Evolutionary conservation across 306 rosid species (phyloP).

Genomic region (Quercus parvula): DNA sequence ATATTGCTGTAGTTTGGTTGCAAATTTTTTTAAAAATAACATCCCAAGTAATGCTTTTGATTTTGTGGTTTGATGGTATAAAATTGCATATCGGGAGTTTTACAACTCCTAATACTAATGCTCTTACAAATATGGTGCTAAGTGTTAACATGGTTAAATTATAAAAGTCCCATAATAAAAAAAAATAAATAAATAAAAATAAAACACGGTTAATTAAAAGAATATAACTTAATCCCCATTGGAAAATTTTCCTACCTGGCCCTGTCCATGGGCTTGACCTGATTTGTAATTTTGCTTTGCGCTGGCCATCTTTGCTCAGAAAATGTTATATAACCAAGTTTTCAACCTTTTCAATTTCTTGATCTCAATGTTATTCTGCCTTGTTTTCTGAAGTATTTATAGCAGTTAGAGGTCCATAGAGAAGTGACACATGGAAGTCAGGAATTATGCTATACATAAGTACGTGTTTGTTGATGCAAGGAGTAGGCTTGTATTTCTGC

Average conservation of each 20-base stretch:
- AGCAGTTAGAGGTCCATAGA: not conserved
- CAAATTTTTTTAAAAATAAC: too few species aligned
- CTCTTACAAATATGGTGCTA: too few species aligned
- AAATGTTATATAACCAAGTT: not conserved
- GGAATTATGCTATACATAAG: not conserved
- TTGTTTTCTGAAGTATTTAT: not conserved
- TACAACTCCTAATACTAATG: too few species aligned
- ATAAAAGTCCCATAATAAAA: too few species aligned
- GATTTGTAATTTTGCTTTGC: constrained; percentile 40
- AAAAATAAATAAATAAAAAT: too few species aligned
- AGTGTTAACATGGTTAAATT: too few species aligned
- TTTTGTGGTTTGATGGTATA: too few species aligned
- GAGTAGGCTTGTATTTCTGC: constrained; percentile 34
- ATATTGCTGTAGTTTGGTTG: too few species aligned
- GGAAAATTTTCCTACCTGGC: constrained; percentile 18
- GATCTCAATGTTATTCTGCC: not conserved
- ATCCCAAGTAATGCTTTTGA: too few species aligned
- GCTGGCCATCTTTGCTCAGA: constrained; percentile 44
- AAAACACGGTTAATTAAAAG: not conserved
- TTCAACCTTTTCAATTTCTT: not conserved
- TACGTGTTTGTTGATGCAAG: not conserved
- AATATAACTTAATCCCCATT: not conserved
- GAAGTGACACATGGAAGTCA: not conserved
- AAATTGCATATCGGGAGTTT: too few species aligned
- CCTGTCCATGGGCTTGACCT: constrained; percentile 35